Evolutionary conservation across 2,329 filamentous ascomycete species (phyloP).

Genomic region (Alternaria angustiovoidea): DNA sequence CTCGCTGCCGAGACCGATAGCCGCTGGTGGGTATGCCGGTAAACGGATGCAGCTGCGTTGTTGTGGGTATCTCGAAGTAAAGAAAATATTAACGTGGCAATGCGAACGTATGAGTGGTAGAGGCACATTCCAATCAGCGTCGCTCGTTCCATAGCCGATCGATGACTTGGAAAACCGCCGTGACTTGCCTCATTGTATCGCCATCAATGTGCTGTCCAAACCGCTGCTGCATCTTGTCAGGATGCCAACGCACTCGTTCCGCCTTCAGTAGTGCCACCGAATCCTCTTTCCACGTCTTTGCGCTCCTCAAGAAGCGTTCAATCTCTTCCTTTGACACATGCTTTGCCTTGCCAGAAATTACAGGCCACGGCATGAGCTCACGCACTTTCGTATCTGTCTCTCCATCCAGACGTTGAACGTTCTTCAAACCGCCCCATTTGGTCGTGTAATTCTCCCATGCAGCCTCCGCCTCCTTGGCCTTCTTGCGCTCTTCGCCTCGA

Average conservation of each 20-base stretch:
- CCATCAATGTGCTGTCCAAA: constrained; percentile 76
- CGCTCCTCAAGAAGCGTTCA: constrained; percentile 72
- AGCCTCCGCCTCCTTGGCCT: constrained; percentile 62
- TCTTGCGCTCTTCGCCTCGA: constrained; percentile 70
- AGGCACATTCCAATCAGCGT: constrained; percentile 10
- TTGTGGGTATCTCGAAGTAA: constrained; percentile 1
- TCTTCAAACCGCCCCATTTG: constrained; percentile 68
- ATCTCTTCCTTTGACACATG: constrained; percentile 69
- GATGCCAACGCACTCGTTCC: constrained; percentile 94
- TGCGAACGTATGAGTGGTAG: not conserved
- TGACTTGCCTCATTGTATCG: constrained; percentile 78
- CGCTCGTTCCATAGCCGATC: constrained; percentile 79
- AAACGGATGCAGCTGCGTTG: not conserved
- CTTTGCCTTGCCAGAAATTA: constrained; percentile 65
- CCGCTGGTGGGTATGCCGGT: not conserved
- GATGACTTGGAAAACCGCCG: constrained; percentile 88
- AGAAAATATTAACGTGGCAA: not conserved
- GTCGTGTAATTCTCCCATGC: constrained; percentile 71
- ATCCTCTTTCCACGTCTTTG: constrained; percentile 52
- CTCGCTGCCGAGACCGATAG: not conserved
- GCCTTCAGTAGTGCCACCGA: constrained; percentile 70
- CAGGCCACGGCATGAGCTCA: constrained; percentile 74
- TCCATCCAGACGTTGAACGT: constrained; percentile 18
- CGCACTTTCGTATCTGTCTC: constrained; percentile 30
- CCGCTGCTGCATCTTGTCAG: constrained; percentile 94